Evolutionary conservation across 305 asterid genomes (phyloP).

Genomic region (Solanum chacoense): DNA sequence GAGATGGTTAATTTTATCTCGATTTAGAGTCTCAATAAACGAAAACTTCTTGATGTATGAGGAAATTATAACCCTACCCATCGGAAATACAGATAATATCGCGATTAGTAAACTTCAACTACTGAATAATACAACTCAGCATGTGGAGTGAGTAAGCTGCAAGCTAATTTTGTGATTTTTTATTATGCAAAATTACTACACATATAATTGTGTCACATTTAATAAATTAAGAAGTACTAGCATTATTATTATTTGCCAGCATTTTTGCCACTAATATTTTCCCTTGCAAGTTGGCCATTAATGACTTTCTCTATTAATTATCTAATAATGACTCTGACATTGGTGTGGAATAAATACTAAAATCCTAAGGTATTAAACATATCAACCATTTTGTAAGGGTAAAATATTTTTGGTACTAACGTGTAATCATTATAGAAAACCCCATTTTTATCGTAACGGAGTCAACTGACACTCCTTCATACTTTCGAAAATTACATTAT

Average conservation of each 20-base stretch:
- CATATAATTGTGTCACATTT: background rate
- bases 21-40: background rate
- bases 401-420: background rate
- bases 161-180: background rate
- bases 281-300: background rate
- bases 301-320: background rate
- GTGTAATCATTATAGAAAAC: background rate
- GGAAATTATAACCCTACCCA: background rate
- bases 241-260: background rate
- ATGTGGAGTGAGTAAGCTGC: background rate
- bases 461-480: background rate
- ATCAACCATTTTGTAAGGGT: background rate
- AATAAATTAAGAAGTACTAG: background rate
- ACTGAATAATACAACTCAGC: background rate
- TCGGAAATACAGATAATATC: background rate
- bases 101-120: background rate
- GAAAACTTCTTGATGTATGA: background rate
- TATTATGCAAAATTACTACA: background rate
- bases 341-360: background rate
- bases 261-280: background rate
- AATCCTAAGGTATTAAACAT: background rate
- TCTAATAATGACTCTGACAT: background rate
- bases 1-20: background rate
- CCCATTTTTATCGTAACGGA: background rate
- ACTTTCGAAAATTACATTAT: background rate